phyloP scores from a whole-genome alignment of 2,329 filamentous ascomycete genomes.

The Hortaea werneckii region DNA sequence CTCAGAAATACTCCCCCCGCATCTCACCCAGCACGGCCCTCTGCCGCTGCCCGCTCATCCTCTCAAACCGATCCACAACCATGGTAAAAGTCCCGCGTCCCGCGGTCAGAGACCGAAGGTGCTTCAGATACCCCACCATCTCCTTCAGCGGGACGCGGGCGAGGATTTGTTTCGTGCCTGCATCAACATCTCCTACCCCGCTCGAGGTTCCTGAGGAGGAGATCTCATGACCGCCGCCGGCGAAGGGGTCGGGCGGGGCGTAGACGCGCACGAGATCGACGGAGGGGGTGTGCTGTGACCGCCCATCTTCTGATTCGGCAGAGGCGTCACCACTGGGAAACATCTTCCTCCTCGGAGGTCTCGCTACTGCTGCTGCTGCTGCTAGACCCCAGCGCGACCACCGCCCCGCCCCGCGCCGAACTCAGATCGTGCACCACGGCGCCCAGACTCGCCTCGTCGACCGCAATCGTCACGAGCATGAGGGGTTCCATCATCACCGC shows the following conservation, averaged over 20 bases:
- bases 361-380: constrained; percentile 17
- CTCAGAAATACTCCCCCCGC: constrained; percentile 3
- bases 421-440: constrained; percentile 74
- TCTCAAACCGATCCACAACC: constrained; percentile 62
- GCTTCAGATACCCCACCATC: constrained; percentile 90
- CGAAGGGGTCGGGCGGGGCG: constrained; percentile 77
- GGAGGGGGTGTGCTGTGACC: no score
- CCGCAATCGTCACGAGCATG: constrained; percentile 79
- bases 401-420: constrained; percentile 60
- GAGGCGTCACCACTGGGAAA: no score
- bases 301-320: no score
- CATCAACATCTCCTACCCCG: constrained; percentile 8
- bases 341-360: neutral
- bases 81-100: constrained; percentile 72
- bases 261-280: constrained; percentile 73
- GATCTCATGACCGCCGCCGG: constrained; percentile 13
- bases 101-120: constrained; percentile 77
- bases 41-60: constrained; percentile 51
- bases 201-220: neutral
- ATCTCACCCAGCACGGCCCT: constrained; percentile 41
- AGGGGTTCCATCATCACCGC: constrained; percentile 81
- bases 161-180: constrained; percentile 48
- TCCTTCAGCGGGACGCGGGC: constrained; percentile 89
- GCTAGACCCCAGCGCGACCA: constrained; percentile 55
- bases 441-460: constrained; percentile 72